Evolutionary conservation across 441 rosid genomes (phyloP).

Genomic region (Jatropha multifida): DNA sequence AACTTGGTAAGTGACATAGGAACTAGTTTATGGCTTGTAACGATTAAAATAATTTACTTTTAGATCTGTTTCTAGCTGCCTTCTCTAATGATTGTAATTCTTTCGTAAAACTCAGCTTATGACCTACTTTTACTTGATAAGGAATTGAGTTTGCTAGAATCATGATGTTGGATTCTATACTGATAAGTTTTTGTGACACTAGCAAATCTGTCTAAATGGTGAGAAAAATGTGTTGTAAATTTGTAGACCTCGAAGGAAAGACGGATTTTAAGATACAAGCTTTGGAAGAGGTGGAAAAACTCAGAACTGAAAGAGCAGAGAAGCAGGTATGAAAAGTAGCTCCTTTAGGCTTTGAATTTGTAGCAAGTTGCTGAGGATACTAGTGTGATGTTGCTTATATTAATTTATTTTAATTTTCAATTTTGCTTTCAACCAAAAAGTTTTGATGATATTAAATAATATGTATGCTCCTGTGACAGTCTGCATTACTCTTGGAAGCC

Average conservation of each 20-base stretch:
- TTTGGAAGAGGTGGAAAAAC: slow-evolving; percentile 89
- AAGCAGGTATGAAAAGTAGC: slow-evolving; percentile 57
- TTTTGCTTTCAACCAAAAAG: neutral
- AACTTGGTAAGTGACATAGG: slow-evolving; percentile 51
- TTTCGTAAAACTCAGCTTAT: neutral
- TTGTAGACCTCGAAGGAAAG: slow-evolving; percentile 91
- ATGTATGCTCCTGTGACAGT: slow-evolving; percentile 43
- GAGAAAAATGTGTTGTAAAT: slow-evolving; percentile 3
- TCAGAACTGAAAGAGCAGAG: slow-evolving; percentile 93
- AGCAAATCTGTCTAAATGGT: neutral
- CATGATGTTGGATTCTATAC: neutral
- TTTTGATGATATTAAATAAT: slow-evolving; percentile 6
- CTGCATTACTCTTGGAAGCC: slow-evolving; percentile 93
- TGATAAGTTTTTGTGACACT: neutral
- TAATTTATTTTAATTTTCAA: slow-evolving; percentile 7
- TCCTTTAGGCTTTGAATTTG: neutral
- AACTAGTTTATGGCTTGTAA: neutral
- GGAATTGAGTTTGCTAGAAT: neutral
- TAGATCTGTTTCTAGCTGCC: neutral
- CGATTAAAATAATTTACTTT: neutral
- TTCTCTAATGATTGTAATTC: neutral
- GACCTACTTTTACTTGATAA: neutral
- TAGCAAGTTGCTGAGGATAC: neutral
- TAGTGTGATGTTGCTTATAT: neutral
- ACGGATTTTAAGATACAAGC: slow-evolving; percentile 87